phyloP scores from a whole-genome alignment of 2,329 filamentous ascomycete genomes.

The Fusarium verticillioides region DNA sequence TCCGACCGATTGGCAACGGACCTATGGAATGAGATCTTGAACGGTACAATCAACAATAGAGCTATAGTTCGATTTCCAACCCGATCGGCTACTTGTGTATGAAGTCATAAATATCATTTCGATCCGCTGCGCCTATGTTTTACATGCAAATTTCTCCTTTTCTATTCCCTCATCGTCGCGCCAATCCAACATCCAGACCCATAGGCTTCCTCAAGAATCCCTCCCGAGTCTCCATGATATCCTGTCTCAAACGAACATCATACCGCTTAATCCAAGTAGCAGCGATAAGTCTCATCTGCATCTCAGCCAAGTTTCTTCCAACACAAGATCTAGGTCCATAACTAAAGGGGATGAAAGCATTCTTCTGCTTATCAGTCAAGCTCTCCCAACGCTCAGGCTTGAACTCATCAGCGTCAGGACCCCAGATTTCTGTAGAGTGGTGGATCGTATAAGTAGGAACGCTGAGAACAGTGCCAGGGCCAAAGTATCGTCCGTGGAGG shows the following conservation, averaged over 20 bases:
- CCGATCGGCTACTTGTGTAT: no score
- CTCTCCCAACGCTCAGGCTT: constrained; percentile 78
- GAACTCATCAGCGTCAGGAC: constrained; percentile 77
- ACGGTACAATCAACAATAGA: no score
- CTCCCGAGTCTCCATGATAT: constrained; percentile 78
- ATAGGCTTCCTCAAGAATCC: constrained; percentile 86
- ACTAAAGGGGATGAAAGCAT: constrained; percentile 80
- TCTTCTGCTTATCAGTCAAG: constrained; percentile 74
- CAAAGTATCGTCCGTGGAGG: constrained; percentile 76
- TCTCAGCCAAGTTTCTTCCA: constrained; percentile 85
- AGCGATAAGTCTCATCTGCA: constrained; percentile 85
- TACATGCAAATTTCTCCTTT: not conserved
- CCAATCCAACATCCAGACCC: constrained; percentile 60
- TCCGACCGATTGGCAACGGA: not conserved
- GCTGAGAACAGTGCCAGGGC: constrained; percentile 79
- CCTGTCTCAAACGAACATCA: constrained; percentile 62
- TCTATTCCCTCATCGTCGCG: not conserved
- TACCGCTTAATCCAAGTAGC: constrained; percentile 71
- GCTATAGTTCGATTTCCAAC: no score
- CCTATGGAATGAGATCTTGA: no score
- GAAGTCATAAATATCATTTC: not conserved
- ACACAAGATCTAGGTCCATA: constrained; percentile 77
- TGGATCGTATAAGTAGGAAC: constrained; percentile 88
- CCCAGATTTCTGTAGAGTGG: constrained; percentile 79
- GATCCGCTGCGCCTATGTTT: not conserved